phyloP scores from a whole-genome alignment of 1,284 basidiomycete species.

The Acaromyces ingoldii region DNA sequence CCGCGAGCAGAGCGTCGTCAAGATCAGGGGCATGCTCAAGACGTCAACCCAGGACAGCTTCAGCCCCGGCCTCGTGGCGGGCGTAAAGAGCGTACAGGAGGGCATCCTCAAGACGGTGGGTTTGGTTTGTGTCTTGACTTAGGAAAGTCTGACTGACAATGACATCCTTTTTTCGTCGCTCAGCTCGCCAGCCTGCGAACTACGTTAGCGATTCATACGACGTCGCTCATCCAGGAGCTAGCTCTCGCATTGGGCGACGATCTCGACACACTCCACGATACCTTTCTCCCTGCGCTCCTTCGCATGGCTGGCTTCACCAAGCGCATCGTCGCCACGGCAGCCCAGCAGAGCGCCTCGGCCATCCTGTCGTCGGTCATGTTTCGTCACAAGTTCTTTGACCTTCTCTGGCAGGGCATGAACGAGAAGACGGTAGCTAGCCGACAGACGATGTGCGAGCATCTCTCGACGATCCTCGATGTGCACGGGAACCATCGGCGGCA shows the following conservation, averaged over 20 bases:
- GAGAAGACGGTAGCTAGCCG: slow-evolving; percentile 81
- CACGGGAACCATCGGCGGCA: slow-evolving; percentile 41
- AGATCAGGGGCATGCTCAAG: slow-evolving; percentile 85
- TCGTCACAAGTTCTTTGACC: slow-evolving; percentile 64
- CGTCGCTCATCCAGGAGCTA: slow-evolving; percentile 72
- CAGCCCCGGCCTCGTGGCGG: slow-evolving; percentile 65
- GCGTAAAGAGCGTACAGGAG: slow-evolving; percentile 72
- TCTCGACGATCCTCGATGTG: slow-evolving; percentile 44
- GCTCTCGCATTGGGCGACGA: slow-evolving; percentile 54
- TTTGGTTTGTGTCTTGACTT: slow-evolving; percentile 9
- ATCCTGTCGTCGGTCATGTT: slow-evolving; percentile 69
- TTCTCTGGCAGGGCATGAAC: slow-evolving; percentile 68
- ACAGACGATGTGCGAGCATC: slow-evolving; percentile 57
- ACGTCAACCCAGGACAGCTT: slow-evolving; percentile 73
- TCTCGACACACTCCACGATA: slow-evolving; percentile 59
- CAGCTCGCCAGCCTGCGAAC: slow-evolving; percentile 88
- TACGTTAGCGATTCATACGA: slow-evolving; percentile 77
- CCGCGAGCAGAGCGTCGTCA: slow-evolving; percentile 72
- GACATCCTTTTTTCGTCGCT: slow-evolving; percentile 57
- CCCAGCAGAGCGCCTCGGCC: slow-evolving; percentile 67
- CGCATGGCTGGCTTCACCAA: slow-evolving; percentile 92
- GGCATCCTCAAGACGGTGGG: slow-evolving; percentile 79
- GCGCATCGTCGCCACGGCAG: slow-evolving; percentile 80
- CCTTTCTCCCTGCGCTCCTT: slow-evolving; percentile 68
- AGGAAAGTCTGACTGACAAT: not conserved